Base-by-base conservation (phyloP, 1,139 yeast genomes). In the Geotrichum klebahnii region DNA sequence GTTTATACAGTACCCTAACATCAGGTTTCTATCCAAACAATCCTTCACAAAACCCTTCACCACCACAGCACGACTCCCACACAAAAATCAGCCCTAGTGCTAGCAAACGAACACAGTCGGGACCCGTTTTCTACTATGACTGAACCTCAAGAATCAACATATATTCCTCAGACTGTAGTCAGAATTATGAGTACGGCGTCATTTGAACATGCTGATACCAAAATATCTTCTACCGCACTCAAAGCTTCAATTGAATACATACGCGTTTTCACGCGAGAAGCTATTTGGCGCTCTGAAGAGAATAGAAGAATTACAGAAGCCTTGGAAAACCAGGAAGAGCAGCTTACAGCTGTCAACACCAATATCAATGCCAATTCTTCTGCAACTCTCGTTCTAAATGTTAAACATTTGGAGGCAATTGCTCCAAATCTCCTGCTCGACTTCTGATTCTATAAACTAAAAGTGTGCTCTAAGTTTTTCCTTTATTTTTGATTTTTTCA, bases 251-350 rank as follows among this genome's bases (percentile, higher is more conserved):
- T 62, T 3, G 67, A 64, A 50, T 64, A 64, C 44, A 48, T 64
- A 20, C 61, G 66, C 14, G 55, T 63, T 3, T 64, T 64, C 51
- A 63, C 67, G 3, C 61, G 65, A 31, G 67, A 64, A 45, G 67
- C 67, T 1, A 54, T 64, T 12, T 62, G 66, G 64, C 54, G 67
- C 28, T 59, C 67, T 5, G 64, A 61, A 34, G 59, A 55, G 39
- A 24, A 39, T 44, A 14, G 51, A 23, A 14, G 48, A 29, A 10
- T 17, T 10, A n/a, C 40, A 17, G 51, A 63, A 31, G 62, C 58
- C 37, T 61, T 52, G 10, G 51, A 49, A 6, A 62, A 61, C 47
- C 50, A 61, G 34, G 61, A 57, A 37, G 51, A 53, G n/a, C n/a
- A n/a, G n/a, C n/a, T n/a, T n/a, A n/a, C n/a, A 32, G 42, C 60